Conservation (phyloP, 768 basidiomycete genomes). For the Gyrodon lividus region DNA sequence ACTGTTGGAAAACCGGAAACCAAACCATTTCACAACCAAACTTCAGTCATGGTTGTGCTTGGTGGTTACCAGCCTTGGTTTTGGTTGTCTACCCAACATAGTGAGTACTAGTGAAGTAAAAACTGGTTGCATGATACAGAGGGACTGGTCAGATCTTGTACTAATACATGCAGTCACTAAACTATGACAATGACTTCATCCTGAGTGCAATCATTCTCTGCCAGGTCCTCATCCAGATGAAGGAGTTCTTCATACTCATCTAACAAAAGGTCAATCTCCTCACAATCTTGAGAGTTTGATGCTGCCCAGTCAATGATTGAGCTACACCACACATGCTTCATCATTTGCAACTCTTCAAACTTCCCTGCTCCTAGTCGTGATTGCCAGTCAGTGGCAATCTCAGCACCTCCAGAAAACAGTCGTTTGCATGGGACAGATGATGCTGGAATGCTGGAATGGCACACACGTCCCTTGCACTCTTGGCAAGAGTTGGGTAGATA, state of each 20-base stretch:
- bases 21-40: too few species aligned
- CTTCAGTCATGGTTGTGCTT: too few species aligned
- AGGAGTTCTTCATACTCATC: slow-evolving; percentile 1
- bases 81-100: too few species aligned
- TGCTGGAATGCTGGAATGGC: slow-evolving; percentile 4
- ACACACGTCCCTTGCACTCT: background rate
- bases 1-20: too few species aligned
- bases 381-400: background rate
- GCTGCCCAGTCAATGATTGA: slow-evolving; percentile 1
- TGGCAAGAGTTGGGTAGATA: background rate
- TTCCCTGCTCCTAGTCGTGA: background rate
- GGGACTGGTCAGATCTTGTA: too few species aligned
- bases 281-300: slow-evolving; percentile 1
- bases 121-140: too few species aligned
- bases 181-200: background rate
- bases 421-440: slow-evolving; percentile 11
- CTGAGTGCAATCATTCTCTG: background rate
- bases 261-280: slow-evolving; percentile 1
- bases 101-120: too few species aligned
- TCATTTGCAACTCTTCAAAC: slow-evolving; percentile 11
- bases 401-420: slow-evolving; percentile 12
- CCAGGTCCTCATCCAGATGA: background rate
- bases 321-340: slow-evolving; percentile 9
- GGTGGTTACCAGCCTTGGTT: too few species aligned
- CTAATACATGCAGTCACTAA: too few species aligned